phyloP scores from a whole-genome alignment of 2,329 filamentous ascomycete genomes.

The Diaporthe sp. region DNA sequence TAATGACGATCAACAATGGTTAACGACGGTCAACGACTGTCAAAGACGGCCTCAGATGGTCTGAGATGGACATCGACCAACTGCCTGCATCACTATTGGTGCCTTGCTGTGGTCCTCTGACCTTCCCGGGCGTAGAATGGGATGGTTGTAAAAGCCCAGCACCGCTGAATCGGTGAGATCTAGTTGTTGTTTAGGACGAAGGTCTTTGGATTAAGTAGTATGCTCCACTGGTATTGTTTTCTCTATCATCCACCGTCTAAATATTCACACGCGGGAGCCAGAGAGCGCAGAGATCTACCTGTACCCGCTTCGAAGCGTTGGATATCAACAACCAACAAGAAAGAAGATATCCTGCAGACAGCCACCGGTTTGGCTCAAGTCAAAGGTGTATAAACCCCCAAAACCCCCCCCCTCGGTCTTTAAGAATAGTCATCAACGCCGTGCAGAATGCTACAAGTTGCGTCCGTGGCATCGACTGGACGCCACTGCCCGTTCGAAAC shows the following conservation, averaged over 20 bases:
- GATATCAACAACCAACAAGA: not conserved
- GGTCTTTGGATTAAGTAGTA: not conserved
- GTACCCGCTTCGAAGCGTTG: not conserved
- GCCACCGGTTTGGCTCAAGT: not conserved
- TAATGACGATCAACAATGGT: too few species aligned
- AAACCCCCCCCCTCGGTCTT: not conserved
- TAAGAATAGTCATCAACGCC: not conserved
- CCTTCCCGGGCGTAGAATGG: not conserved
- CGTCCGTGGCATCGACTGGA: not conserved
- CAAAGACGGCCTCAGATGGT: too few species aligned
- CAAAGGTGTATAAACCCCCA: not conserved
- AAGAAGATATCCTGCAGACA: not conserved
- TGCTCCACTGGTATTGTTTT: not conserved
- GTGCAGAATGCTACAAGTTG: not conserved
- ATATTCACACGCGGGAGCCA: not conserved
- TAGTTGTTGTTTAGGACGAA: not conserved
- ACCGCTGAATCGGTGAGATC: accelerated
- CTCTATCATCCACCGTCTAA: not conserved
- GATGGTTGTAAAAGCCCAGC: not conserved
- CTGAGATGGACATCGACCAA: too few species aligned
- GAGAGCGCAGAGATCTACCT: not conserved
- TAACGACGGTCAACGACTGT: too few species aligned
- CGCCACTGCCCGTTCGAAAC: not conserved
- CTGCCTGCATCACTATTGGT: too few species aligned
- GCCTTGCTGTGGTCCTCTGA: too few species aligned